Percentiles rank a stretch among this genome's conserved stretches.
Conservation (phyloP, 1,284 basidiomycete genomes). For the Ustilago hordei region DNA sequence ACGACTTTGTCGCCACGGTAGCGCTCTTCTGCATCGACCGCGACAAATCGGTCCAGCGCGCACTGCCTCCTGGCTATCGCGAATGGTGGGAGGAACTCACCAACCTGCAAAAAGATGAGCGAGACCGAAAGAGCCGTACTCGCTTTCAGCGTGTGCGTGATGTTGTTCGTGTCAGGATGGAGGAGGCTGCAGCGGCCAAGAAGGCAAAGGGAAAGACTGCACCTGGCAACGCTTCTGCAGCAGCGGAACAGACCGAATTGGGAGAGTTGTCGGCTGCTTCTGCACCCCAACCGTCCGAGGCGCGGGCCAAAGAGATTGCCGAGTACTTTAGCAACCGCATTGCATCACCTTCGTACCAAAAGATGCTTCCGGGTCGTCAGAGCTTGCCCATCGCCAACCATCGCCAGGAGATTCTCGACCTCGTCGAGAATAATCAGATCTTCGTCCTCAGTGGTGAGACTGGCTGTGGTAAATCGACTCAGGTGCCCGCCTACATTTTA, state of each 20-base stretch:
- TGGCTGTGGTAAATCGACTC: conserved; percentile 98
- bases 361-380: conserved; percentile 85
- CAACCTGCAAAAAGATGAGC: conserved; percentile 74
- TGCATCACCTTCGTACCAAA: conserved; percentile 75
- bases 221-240: conserved; percentile 11
- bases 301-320: conserved; percentile 37
- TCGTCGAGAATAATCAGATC: conserved; percentile 83
- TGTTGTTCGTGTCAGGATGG: conserved; percentile 76
- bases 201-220: conserved; percentile 49
- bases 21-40: conserved; percentile 76
- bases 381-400: conserved; percentile 88
- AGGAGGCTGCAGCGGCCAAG: conserved; percentile 55
- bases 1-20: conserved; percentile 88
- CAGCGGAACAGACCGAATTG: conserved; percentile 39
- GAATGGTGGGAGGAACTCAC: conserved; percentile 96
- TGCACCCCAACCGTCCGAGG: conserved; percentile 41
- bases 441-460: conserved; percentile 97
- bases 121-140: conserved; percentile 77
- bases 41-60: conserved; percentile 66
- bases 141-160: conserved; percentile 73
- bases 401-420: conserved; percentile 80
- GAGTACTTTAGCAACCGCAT: conserved; percentile 39
- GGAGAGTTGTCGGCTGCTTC: conserved; percentile 49
- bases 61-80: conserved; percentile 83
- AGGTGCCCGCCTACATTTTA: conserved; percentile 92